Base-by-base conservation (phyloP, 768 basidiomycete species). In the Obba rivulosa region DNA sequence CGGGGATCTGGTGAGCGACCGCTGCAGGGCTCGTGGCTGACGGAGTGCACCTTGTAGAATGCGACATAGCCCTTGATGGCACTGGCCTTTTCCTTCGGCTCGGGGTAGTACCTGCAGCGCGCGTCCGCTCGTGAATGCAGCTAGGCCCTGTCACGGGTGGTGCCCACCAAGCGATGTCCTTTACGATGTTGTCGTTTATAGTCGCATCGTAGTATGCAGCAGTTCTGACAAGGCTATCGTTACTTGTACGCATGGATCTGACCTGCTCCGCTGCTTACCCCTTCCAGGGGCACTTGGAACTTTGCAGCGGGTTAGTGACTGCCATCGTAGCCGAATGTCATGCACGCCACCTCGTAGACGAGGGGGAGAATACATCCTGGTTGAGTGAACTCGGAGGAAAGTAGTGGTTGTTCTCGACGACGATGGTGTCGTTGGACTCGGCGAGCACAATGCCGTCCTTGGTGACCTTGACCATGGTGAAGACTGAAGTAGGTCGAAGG, bases 351-450 rank as follows among this genome's bases (percentile, higher is more conserved):
- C 64, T 69, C 0, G 81, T 85, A 31, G 66, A 53, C 1, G 87
- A 88, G 17, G 67, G 60, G 14, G 50, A 68, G 52, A 88, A 71
- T 11, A 71, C 52, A 3, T 69, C 62, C 36, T 63, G 69, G 35
- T 74, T 68, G 21, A 89, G 66, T 1, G 75, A 66, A 1, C 68
- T 62, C 0, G 80, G 79, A 3, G 87, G 85, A 61, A 89, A 89
- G 66, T 88, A 88, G 53, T 85, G 78, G 53, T 85, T 87, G 11
- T 75, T 76, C 56, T 87, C 84, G 40, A 89, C 73, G 5, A 76
- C 61, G 31, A 78, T 65, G 0, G 85, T 81, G 0, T 69, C 63
- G 52, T 70, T 64, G 7, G 75, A 77, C 46, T 85, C 75, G 1
- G 87, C 87, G 56, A 90, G 70, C 13, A 74, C 63, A 11, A 63